Evolutionary conservation across 1,139 yeast genomes (phyloP), one percentile per base, ranked within the genome.

Genomic region (Groenewaldozyma auringiensis): DNA sequence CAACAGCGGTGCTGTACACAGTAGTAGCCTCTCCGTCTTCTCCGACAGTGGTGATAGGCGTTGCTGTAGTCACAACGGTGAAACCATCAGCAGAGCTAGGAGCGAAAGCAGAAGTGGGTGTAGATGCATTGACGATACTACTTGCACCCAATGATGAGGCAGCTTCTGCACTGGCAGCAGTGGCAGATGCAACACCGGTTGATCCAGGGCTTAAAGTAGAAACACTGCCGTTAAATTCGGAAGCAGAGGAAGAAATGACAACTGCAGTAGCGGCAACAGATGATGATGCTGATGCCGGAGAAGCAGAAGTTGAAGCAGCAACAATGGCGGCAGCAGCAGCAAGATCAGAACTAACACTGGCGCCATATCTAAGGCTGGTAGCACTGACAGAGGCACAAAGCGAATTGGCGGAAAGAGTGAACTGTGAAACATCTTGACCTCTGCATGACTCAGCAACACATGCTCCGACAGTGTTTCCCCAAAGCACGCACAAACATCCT

Each of bases 401-500:
- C 14, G 76, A 71, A n/a, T 58, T 56, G 18, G 76, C 78, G 51
- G 68, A 59, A 33, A 63, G 57, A 17, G 76, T 70, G 40, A 73
- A 75, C 22, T 53, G 35, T 14, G 50, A 63, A 38, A 74, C 71
- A 44, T 71, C 73, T 2, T 52, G 42, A 37, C 75, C 76, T 20
- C 56, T 43, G 58, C 78, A 74, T 17, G 55, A 51, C 42, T 61
- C 52, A 41, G 75, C 76, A 48, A 72, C 60, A 60, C 78, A 74
- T 45, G 64, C 61, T 27, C 70, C 78, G 29, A 74, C 75, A 43
- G 58, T 55, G 21, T 74, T 75, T 31, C 71, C 62, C 74, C 75
- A 74, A 76, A 74, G 72, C n/a, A 73, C 75, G 61, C 78, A 73
- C 2, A 53, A 45, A 42, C 78, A 74, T 2, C 78, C 78, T 34